Conservation (phyloP, 2,329 filamentous ascomycete species). For the Colletotrichum sp. region DNA sequence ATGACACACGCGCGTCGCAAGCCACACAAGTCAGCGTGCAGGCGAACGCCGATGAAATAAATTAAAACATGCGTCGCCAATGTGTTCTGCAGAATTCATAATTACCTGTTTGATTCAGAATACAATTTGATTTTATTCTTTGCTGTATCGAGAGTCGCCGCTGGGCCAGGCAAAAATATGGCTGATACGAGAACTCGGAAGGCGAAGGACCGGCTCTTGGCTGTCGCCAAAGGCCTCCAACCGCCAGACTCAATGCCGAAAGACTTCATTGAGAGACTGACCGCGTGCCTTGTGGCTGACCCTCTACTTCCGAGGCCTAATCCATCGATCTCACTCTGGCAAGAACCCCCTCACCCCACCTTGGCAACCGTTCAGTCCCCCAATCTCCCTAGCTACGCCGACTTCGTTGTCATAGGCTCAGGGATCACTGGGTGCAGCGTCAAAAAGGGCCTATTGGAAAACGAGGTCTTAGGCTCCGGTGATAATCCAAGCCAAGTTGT, state of each 20-base stretch:
- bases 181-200: background rate
- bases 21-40: background rate
- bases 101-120: background rate
- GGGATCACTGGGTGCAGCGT: background rate
- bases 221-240: background rate
- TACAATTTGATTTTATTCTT: background rate
- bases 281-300: background rate
- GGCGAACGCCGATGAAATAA: background rate
- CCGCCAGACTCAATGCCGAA: background rate
- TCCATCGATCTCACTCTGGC: background rate
- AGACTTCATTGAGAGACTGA: background rate
- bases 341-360: background rate
- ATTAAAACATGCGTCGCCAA: background rate
- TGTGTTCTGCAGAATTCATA: background rate
- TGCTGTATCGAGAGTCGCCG: background rate
- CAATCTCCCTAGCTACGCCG: background rate
- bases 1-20: fast-evolving
- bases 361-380: background rate
- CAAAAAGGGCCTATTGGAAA: background rate
- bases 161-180: background rate
- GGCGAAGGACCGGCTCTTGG: background rate
- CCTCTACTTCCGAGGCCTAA: background rate
- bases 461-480: background rate
- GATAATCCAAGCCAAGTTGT: background rate
- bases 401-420: background rate